Conservation (phyloP, 176 grass and related monocot genomes). For the Oryza nivara region DNA sequence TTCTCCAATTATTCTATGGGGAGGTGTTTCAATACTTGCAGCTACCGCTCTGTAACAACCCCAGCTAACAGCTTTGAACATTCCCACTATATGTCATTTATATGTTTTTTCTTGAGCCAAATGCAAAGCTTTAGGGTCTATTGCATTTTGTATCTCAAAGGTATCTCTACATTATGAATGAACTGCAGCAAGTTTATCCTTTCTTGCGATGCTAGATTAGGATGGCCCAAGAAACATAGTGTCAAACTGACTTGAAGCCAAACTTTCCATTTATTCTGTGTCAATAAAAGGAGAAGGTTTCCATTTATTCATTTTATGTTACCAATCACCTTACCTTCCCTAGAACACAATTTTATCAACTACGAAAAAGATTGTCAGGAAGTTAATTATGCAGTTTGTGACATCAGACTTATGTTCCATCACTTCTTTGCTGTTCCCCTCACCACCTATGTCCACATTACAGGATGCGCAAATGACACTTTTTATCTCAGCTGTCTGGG, state of each 20-base stretch:
- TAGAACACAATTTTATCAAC: background rate
- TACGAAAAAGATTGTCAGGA: background rate
- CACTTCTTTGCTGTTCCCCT: too few species aligned
- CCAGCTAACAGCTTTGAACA: background rate
- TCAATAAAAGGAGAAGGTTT: background rate
- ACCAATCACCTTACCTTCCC: background rate
- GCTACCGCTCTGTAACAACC: background rate
- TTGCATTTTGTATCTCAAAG: background rate
- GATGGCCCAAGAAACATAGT: background rate
- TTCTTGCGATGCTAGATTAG: background rate
- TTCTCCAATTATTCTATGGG: background rate
- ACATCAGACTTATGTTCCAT: background rate
- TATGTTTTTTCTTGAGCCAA: background rate
- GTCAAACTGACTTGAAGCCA: background rate
- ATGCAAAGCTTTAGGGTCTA: background rate
- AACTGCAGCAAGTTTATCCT: background rate
- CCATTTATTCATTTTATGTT: background rate
- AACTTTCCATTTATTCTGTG: background rate
- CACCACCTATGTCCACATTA: too few species aligned
- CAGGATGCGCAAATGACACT: too few species aligned
- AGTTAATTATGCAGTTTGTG: background rate
- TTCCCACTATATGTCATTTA: background rate
- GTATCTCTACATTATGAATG: background rate
- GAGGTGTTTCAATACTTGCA: background rate
- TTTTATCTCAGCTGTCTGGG: background rate